Conservation (phyloP, 148 eudicot species). For the Camellia lanceoleosa region DNA sequence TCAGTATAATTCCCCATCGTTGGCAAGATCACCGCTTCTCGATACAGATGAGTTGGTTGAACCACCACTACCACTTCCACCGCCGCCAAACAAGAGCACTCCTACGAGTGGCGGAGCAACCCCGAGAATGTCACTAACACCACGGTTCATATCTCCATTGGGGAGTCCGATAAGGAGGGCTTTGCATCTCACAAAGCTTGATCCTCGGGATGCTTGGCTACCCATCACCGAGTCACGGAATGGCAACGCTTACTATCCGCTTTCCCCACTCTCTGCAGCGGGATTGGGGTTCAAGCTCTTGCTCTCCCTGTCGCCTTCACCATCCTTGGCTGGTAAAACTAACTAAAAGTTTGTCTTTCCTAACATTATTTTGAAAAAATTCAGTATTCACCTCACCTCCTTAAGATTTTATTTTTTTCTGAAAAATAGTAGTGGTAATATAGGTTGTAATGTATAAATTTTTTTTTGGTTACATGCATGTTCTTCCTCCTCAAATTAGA, state of each 20-base stretch:
- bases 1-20: neutral
- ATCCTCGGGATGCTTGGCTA: conserved; percentile 11
- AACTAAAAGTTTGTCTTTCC: too few relatives aligned
- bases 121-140: neutral
- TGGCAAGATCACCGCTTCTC: neutral
- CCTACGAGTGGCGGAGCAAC: neutral
- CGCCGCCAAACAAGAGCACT: neutral
- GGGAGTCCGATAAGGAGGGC: neutral
- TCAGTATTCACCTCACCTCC: too few relatives aligned
- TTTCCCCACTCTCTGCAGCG: neutral
- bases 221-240: conserved; percentile 5
- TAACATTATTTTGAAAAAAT: too few relatives aligned
- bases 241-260: conserved; percentile 7
- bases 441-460: too few relatives aligned
- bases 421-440: too few relatives aligned
- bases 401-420: too few relatives aligned
- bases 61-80: neutral
- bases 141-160: neutral
- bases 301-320: conserved; percentile 10
- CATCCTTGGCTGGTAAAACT: conserved; percentile 5
- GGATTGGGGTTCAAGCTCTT: conserved; percentile 11
- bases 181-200: conserved; percentile 5
- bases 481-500: too few relatives aligned
- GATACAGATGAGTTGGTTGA: neutral
- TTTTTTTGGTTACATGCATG: too few relatives aligned